phyloP scores from a whole-genome alignment of 1,139 yeast genomes.

The Kodamaea suecica region DNA sequence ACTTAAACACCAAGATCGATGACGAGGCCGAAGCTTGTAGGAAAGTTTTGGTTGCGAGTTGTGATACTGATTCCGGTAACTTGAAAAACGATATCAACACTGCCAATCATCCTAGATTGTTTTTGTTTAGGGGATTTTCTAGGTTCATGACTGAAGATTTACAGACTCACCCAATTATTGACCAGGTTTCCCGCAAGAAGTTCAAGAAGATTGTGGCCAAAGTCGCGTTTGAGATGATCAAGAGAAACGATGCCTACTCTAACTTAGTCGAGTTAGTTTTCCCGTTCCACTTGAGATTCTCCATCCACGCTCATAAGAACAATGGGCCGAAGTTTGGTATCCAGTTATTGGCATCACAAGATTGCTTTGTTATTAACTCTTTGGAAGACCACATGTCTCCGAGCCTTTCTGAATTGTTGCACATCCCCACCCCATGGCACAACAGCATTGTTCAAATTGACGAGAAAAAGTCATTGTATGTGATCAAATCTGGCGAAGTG shows the following conservation, averaged over 20 bases:
- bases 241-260: conserved; percentile 62
- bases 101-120: conserved; percentile 49
- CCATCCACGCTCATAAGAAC: conserved; percentile 60
- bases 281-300: conserved; percentile 56
- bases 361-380: conserved; percentile 38
- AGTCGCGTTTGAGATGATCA: conserved; percentile 63
- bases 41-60: conserved; percentile 34
- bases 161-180: conserved; percentile 36
- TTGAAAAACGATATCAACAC: conserved; percentile 35
- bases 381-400: conserved; percentile 30
- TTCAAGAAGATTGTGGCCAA: conserved; percentile 50
- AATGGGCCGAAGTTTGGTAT: conserved; percentile 60
- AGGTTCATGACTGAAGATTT: conserved; percentile 61
- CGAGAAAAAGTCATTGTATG: conserved; percentile 22
- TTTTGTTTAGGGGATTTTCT: conserved; percentile 54
- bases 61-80: conserved; percentile 41
- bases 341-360: conserved; percentile 41
- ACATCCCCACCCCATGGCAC: conserved; percentile 69
- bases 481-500: conserved; percentile 29
- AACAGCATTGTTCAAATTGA: conserved; percentile 49
- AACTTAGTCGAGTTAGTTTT: conserved; percentile 57
- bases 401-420: conserved; percentile 44
- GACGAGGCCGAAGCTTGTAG: conserved; percentile 36
- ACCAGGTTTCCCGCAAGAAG: conserved; percentile 41
- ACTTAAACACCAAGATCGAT: conserved; percentile 34